Conservation (phyloP, 495 filamentous ascomycete species). For the Xylaria bambusicola region DNA sequence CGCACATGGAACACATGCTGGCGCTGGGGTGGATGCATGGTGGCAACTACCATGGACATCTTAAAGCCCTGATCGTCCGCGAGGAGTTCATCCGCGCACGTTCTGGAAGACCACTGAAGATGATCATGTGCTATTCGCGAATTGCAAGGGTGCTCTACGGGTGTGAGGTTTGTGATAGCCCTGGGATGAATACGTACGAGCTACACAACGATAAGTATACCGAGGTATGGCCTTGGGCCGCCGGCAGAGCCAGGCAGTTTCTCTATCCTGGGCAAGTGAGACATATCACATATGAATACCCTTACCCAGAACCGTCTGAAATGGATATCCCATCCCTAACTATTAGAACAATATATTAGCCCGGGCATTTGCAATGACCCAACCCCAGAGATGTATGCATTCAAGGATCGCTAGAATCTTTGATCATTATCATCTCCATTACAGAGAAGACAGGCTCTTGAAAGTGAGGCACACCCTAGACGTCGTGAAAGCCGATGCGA, state of each 20-base stretch:
- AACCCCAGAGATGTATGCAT: no score
- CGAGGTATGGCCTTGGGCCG: conserved; percentile 6
- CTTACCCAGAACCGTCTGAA: background rate
- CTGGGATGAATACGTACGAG: background rate
- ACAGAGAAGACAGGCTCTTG: no score
- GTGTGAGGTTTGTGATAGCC: conserved; percentile 1
- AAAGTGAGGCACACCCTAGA: no score
- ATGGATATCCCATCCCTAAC: background rate
- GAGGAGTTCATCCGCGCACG: conserved; percentile 1
- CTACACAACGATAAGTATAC: background rate
- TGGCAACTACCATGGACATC: background rate
- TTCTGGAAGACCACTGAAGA: conserved; percentile 8
- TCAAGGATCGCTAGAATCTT: no score
- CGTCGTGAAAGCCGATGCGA: no score
- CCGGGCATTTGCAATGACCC: no score
- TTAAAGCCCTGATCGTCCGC: background rate
- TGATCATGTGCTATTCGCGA: conserved; percentile 10
- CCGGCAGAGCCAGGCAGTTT: conserved; percentile 1
- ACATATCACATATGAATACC: conserved; percentile 13
- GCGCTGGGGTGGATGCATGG: background rate
- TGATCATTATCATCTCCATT: no score
- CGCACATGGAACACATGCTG: background rate
- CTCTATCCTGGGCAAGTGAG: background rate
- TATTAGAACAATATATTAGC: no score
- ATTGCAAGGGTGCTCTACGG: background rate